Evolutionary conservation across 2,329 filamentous ascomycete species (phyloP).

Genomic region (Zymoseptoria pseudotritici): DNA sequence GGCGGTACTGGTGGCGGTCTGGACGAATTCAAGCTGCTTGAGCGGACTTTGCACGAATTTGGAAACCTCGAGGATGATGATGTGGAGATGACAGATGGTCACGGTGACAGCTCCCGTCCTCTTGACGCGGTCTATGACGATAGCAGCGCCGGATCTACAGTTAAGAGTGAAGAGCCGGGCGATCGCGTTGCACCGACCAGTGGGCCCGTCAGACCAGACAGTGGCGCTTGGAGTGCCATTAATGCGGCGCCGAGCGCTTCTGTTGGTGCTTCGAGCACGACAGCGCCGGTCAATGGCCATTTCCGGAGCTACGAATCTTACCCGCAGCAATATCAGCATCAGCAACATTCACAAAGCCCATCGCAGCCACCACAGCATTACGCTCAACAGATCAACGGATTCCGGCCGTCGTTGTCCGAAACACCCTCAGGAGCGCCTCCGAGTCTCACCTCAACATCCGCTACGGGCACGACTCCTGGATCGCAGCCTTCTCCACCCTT

Average conservation of each 20-base stretch:
- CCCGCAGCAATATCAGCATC: constrained; percentile 11
- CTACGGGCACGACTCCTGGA: constrained; percentile 15
- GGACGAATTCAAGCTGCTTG: constrained; percentile 47
- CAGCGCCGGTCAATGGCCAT: constrained; percentile 18
- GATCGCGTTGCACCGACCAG: constrained; percentile 7
- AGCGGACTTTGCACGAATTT: constrained; percentile 31
- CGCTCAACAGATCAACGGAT: constrained; percentile 20
- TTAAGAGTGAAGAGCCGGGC: constrained; percentile 29
- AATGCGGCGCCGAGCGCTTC: constrained; percentile 26
- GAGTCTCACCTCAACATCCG: constrained; percentile 20
- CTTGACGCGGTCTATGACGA: constrained; percentile 25
- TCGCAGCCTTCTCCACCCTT: constrained; percentile 20
- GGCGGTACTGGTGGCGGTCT: constrained; percentile 43
- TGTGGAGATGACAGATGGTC: constrained; percentile 30
- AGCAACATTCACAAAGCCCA: constrained; percentile 6
- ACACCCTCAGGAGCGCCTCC: constrained; percentile 15
- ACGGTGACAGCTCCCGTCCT: constrained; percentile 11
- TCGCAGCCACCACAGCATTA: constrained; percentile 7
- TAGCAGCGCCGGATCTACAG: constrained; percentile 22
- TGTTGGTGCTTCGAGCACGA: constrained; percentile 11
- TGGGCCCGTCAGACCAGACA: constrained; percentile 17
- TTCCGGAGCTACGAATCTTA: constrained; percentile 26
- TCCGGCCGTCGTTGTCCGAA: constrained; percentile 20
- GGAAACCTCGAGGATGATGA: constrained; percentile 31
- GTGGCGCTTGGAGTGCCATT: constrained; percentile 36